Percentiles rank a stretch among this genome's conserved stretches.
Evolutionary conservation across 108 stramenopile genomes (phyloP).

Genomic region (Epipyxis sp.): DNA sequence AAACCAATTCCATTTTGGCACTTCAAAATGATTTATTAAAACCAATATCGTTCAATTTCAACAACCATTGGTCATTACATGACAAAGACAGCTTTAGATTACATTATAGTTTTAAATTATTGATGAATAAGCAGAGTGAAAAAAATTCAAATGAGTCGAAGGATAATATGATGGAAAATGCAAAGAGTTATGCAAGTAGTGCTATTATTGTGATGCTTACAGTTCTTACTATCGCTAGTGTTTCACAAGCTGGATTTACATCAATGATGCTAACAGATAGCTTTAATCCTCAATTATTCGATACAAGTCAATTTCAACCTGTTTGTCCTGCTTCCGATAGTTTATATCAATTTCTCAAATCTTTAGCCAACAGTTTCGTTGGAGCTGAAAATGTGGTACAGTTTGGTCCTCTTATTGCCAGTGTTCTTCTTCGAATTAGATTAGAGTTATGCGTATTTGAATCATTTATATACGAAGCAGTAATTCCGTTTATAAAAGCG

Average conservation of each 20-base stretch:
- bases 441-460: constrained; percentile 87
- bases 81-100: too few species aligned
- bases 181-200: too few species aligned
- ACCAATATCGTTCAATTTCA: too few species aligned
- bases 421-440: constrained; percentile 76
- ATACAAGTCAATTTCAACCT: constrained; percentile 73
- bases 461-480: constrained; percentile 82
- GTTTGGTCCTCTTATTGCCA: constrained; percentile 83
- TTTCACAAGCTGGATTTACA: not conserved
- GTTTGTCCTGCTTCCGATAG: constrained; percentile 77
- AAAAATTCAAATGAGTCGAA: too few species aligned
- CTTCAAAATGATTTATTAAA: too few species aligned
- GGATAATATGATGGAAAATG: too few species aligned
- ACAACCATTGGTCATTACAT: too few species aligned
- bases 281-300: constrained; percentile 34
- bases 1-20: too few species aligned
- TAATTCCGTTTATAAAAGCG: constrained; percentile 77
- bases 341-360: constrained; percentile 74
- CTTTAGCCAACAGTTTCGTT: constrained; percentile 65
- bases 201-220: too few species aligned
- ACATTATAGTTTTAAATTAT: too few species aligned
- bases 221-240: not conserved
- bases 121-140: too few species aligned
- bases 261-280: not conserved
- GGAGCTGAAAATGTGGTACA: constrained; percentile 76